These are phyloP conservation scores for Metarhizium guizhouense DNA, from an alignment of 2,329 filamentous ascomycete genomes.

Conservation along the genomic window DNA sequence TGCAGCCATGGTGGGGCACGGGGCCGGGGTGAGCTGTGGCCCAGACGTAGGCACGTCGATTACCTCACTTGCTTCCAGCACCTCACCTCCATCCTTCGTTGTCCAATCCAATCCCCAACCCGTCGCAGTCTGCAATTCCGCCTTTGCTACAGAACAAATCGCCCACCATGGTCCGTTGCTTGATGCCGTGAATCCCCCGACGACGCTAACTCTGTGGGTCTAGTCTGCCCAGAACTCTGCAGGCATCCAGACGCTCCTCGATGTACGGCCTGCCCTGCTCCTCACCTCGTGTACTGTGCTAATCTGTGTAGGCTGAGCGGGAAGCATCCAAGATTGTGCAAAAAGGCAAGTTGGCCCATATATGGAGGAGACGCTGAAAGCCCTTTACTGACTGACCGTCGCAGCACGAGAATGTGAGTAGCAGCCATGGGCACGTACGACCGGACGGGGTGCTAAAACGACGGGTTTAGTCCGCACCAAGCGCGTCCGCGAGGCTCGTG, in stretches of 20 bases:
- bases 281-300: not conserved
- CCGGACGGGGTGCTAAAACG: not conserved
- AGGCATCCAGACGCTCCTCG: slow-evolving; percentile 96
- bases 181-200: not conserved
- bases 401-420: slow-evolving; percentile 79
- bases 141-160: not conserved
- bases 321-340: slow-evolving; percentile 99
- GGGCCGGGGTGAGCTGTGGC: no score
- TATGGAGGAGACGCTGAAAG: not conserved
- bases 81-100: no score
- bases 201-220: slow-evolving; percentile 1
- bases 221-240: slow-evolving; percentile 97
- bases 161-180: slow-evolving; percentile 8
- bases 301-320: slow-evolving; percentile 69
- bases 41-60: no score
- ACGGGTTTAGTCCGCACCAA: slow-evolving; percentile 61
- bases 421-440: not conserved
- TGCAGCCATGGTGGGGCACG: no score
- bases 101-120: no score
- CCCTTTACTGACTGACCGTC: not conserved
- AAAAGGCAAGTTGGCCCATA: slow-evolving; percentile 56
- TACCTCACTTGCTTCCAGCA: no score
- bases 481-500: slow-evolving; percentile 90
- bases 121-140: not conserved
- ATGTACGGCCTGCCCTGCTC: slow-evolving; percentile 56